Base-by-base conservation (phyloP, 768 basidiomycete genomes). In the Hortiboletus flavorubellus region DNA sequence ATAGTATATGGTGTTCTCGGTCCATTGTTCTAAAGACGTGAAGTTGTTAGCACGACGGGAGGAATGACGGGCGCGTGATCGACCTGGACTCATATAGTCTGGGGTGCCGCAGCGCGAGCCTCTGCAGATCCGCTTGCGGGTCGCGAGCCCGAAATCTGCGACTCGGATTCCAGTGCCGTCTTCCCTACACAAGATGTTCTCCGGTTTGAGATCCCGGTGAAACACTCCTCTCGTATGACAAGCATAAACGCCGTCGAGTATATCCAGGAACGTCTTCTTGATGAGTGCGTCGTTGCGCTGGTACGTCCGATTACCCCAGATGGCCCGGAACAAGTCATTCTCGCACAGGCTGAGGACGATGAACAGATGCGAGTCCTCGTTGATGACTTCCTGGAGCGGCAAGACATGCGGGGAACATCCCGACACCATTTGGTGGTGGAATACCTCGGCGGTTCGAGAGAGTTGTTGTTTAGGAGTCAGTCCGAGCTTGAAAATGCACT, bases 141-240 rank as follows among this genome's bases (percentile, higher is more conserved):
- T 86, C 0, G 83, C 80, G 40, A 91, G 74, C 15, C 92, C 91
- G 76, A 93, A 93, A 70, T 93, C 91, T 8, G 87, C 83, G 47
- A 93, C 75, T 53, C 76, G 78, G 35, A 91, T 75, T 56, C 73
- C 70, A 40, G 68, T 64, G 15, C 85, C 84, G 48, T 70, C 82
- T 64, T 68, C 72, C 56, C 68, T 79, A 64, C 82, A 84, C 37
- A 93, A 72, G 29, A 92, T 77, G 67, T 87, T 91, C 68, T 93
- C 92, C 1, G 91, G 91, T 70, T 94, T 93, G 64, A 95, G 80
- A 64, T 93, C 91, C 26, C 91, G 87, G 71, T 94, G 93, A 65
- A 80, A 91, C 58, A 94, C 82, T 10, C 84, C 81, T 40, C 76
- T 75, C 40, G 74, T 68, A 63, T 94, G 91, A 64, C 87, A 91